These are phyloP conservation scores for Pseudoneurospora amorphoporcata DNA, from an alignment of 495 filamentous ascomycete species.

Conservation along the genomic window DNA sequence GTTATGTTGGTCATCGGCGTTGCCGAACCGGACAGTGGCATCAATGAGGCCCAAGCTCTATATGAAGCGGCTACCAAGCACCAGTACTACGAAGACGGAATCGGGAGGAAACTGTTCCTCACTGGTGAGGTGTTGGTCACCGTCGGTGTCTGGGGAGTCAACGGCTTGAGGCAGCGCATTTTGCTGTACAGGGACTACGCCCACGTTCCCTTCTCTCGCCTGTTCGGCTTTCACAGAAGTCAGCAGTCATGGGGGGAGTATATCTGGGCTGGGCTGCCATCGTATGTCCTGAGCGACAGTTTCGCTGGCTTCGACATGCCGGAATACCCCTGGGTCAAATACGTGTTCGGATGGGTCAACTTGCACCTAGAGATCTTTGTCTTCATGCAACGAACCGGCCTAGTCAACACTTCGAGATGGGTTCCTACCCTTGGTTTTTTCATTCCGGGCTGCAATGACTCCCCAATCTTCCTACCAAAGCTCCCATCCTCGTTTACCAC, in stretches of 20 bases:
- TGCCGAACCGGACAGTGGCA: constrained; percentile 34
- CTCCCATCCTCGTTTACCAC: constrained; percentile 16
- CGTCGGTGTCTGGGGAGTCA: constrained; percentile 41
- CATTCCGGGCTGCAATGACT: constrained; percentile 37
- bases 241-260: constrained; percentile 20
- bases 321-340: constrained; percentile 16
- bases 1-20: constrained; percentile 47
- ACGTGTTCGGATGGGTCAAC: constrained; percentile 22
- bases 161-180: constrained; percentile 40
- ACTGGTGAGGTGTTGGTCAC: constrained; percentile 28
- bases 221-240: constrained; percentile 19
- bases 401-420: constrained; percentile 26
- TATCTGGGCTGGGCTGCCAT: constrained; percentile 23
- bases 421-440: constrained; percentile 37
- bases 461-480: constrained; percentile 33
- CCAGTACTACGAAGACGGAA: constrained; percentile 27
- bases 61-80: constrained; percentile 19
- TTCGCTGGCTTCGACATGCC: constrained; percentile 8
- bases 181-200: constrained; percentile 39
- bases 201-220: constrained; percentile 25
- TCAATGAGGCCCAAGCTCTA: constrained; percentile 13
- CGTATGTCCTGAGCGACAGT: constrained; percentile 15
- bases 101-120: constrained; percentile 28
- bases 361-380: constrained; percentile 38
- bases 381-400: constrained; percentile 37